Base-by-base conservation (phyloP, 129 eudicot genomes). In the Artemisia tridentata region DNA sequence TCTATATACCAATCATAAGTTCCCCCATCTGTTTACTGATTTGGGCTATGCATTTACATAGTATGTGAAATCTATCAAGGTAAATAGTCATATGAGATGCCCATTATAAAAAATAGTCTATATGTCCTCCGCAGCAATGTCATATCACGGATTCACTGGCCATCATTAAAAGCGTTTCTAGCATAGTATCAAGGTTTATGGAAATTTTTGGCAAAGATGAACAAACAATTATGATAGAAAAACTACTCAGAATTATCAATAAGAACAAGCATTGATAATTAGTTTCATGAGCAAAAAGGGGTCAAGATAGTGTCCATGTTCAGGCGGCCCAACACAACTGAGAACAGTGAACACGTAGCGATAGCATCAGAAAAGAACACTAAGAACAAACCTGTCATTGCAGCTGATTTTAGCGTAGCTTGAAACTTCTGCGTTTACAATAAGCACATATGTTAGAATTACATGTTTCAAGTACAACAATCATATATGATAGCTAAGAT, bases 381-480 rank as follows among this genome's bases (percentile, higher is more conserved):
- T 67, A 20, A 71, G 68, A 73, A 52, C 63, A 3, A 47, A 91
- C 98, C 98, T 82, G 89, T 67, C 86, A 84, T 49, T 60, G 88
- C 84, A 80, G 88, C 80, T 57, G 93, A 82, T 62, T 72, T 76
- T 15, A 88, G 57, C 67, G 73, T 50, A 62, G 84, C 82, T 86
- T 84, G 83, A 83, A 86, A 81, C 76, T 86, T 92, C 98, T 92
- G 96, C 89, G 79, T 27, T 38, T 61, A 85, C 7, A 41, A 72
- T 34, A 63, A 34, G 70, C 47, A 80, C 5, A 27, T 47, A 64
- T 62, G 76, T 68, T 55, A 72, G 69, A 49, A 61, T 13, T 41
- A 21, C 50, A 78, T 14, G 64, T 43, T 67, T 66, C 62, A 72
- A 17, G 47, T 62, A 51, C 48, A 38, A 46, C 8, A 11, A 65